Percentiles rank a stretch among this genome's conserved stretches.
Evolutionary conservation across 2,329 filamentous ascomycete genomes (phyloP).

Genomic region (Kalmusia sp.): DNA sequence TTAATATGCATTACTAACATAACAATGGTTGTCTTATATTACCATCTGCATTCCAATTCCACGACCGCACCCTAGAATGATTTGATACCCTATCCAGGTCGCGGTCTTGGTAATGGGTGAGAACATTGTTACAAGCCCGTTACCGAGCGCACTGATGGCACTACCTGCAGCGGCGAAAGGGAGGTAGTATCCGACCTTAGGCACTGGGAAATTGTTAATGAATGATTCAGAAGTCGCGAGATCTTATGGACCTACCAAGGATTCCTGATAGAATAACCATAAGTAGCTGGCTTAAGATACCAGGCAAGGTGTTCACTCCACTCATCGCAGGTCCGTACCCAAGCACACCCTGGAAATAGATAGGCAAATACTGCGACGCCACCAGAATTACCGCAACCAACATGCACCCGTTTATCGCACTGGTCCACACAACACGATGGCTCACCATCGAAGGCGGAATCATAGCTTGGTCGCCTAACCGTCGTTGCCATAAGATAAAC

Average conservation of each 20-base stretch:
- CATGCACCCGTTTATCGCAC: slow-evolving; percentile 9
- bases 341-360: slow-evolving; percentile 48
- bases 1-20: background rate
- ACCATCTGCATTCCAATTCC: slow-evolving; percentile 47
- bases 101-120: slow-evolving; percentile 26
- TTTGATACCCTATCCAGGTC: slow-evolving; percentile 26
- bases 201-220: slow-evolving; percentile 20
- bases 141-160: slow-evolving; percentile 43
- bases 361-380: slow-evolving; percentile 22
- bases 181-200: slow-evolving; percentile 22
- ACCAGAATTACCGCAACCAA: slow-evolving; percentile 28
- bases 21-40: background rate
- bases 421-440: slow-evolving; percentile 40
- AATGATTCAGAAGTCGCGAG: too few species aligned
- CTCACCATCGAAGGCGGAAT: slow-evolving; percentile 44
- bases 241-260: slow-evolving; percentile 8
- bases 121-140: slow-evolving; percentile 48
- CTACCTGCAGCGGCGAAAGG: slow-evolving; percentile 27
- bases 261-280: slow-evolving; percentile 6
- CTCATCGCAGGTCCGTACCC: slow-evolving; percentile 38
- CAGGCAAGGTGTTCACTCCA: slow-evolving; percentile 44
- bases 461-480: slow-evolving; percentile 46
- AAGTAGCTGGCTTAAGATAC: slow-evolving; percentile 23
- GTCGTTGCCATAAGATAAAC: slow-evolving; percentile 47
- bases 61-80: slow-evolving; percentile 32